These are phyloP conservation scores for Phytophthora sp. DNA, from an alignment of 352 stramenopile species.

Conservation along the genomic window DNA sequence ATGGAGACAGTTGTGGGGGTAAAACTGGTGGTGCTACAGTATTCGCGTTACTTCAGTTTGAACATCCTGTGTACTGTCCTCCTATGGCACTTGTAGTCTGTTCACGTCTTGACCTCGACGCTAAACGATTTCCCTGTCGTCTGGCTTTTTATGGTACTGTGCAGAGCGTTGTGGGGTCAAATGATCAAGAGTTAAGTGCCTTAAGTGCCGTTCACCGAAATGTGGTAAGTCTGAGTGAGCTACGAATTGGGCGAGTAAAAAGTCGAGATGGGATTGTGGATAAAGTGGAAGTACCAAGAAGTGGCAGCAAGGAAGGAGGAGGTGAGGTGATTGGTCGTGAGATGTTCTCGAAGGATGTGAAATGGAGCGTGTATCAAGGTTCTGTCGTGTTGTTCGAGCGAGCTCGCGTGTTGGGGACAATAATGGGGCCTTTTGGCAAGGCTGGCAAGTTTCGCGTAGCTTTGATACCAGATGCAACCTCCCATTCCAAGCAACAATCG, in stretches of 20 bases:
- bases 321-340: conserved; percentile 65
- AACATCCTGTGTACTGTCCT: conserved; percentile 66
- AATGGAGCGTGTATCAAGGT: conserved; percentile 66
- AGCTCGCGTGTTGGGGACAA: conserved; percentile 44
- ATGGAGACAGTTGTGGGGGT: background rate
- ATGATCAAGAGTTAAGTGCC: conserved; percentile 15
- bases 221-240: conserved; percentile 31
- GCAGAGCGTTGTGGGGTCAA: conserved; percentile 41
- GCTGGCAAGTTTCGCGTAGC: conserved; percentile 76
- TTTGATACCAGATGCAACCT: conserved; percentile 16
- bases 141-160: conserved; percentile 77
- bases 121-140: conserved; percentile 65
- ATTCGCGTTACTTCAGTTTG: conserved; percentile 75
- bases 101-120: conserved; percentile 74
- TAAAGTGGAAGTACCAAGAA: conserved; percentile 39
- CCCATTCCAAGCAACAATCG: background rate
- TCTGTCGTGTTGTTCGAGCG: conserved; percentile 56
- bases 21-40: conserved; percentile 17
- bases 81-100: conserved; percentile 65
- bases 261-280: conserved; percentile 66
- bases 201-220: conserved; percentile 16
- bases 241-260: conserved; percentile 74
- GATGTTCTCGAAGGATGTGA: conserved; percentile 82
- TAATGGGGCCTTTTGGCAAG: conserved; percentile 83
- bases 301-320: conserved; percentile 2